phyloP scores from a whole-genome alignment of 371 early-diverging fungal genomes.

The Mucor circinelloides region DNA sequence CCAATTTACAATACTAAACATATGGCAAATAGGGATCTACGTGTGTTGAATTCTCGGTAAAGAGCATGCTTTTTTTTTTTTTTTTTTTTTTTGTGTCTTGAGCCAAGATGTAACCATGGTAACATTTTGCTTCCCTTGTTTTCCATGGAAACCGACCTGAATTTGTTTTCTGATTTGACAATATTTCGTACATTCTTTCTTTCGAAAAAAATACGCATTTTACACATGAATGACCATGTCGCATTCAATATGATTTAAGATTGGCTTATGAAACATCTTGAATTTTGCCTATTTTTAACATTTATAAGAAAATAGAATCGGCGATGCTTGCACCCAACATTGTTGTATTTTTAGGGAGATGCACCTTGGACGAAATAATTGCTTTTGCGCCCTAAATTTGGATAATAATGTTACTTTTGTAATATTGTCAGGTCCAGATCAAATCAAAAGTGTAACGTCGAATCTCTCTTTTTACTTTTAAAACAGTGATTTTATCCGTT shows the following conservation, averaged over 20 bases:
- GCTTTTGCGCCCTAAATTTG: neutral
- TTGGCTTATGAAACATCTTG: neutral
- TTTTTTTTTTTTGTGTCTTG: no score
- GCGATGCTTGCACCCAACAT: neutral
- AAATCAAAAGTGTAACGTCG: neutral
- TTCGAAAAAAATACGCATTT: neutral
- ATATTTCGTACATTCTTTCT: neutral
- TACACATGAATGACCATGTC: neutral
- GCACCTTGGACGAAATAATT: neutral
- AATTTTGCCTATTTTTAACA: neutral
- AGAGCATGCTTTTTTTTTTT: neutral
- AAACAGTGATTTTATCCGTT: neutral
- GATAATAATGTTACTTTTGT: constrained; percentile 4
- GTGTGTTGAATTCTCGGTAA: neutral
- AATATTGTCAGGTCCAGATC: constrained; percentile 2
- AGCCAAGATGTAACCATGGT: neutral
- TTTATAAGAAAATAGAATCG: neutral
- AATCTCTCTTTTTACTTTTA: neutral
- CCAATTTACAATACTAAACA: neutral
- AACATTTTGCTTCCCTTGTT: neutral
- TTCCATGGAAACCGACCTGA: neutral
- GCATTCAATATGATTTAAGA: neutral
- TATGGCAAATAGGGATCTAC: neutral
- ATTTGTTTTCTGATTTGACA: neutral
- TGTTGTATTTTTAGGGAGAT: neutral